Percentiles rank a stretch among this genome's conserved stretches.
phyloP scores from a whole-genome alignment of 2,329 filamentous ascomycete species.

The Gnomoniopsis sp. region DNA sequence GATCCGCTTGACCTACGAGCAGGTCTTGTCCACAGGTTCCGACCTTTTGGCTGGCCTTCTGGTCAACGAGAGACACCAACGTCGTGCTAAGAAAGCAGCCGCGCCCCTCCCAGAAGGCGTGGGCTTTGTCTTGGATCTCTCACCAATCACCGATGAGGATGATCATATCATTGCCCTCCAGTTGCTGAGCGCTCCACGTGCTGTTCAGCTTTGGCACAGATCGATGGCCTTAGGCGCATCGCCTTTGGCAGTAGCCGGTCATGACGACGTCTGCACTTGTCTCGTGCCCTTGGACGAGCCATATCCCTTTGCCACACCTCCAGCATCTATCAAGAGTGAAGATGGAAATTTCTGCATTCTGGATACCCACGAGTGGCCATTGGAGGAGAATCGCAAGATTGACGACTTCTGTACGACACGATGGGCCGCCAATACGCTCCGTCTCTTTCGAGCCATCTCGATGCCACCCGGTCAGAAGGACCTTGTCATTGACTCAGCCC shows the following conservation, averaged over 20 bases:
- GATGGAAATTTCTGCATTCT: neutral
- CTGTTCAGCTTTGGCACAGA: slow-evolving; percentile 16
- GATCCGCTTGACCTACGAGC: slow-evolving; percentile 4
- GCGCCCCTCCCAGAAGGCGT: slow-evolving; percentile 1
- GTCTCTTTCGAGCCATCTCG: slow-evolving; percentile 57
- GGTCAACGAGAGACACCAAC: slow-evolving; percentile 8
- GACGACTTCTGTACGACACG: slow-evolving; percentile 62
- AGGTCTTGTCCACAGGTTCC: slow-evolving; percentile 11
- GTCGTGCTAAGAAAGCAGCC: slow-evolving; percentile 1
- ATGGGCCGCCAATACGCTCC: slow-evolving; percentile 61
- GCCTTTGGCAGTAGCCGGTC: slow-evolving; percentile 3
- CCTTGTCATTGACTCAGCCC: slow-evolving; percentile 59
- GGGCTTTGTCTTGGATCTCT: slow-evolving; percentile 14
- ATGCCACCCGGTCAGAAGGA: slow-evolving; percentile 34
- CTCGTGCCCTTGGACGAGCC: neutral
- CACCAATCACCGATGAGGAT: slow-evolving; percentile 11
- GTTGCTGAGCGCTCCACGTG: slow-evolving; percentile 3
- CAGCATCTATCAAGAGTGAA: neutral
- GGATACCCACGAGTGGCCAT: slow-evolving; percentile 17
- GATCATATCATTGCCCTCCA: slow-evolving; percentile 11
- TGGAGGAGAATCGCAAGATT: slow-evolving; percentile 33
- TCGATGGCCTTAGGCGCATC: slow-evolving; percentile 2
- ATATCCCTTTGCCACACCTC: slow-evolving; percentile 1
- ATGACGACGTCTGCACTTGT: slow-evolving; percentile 16
- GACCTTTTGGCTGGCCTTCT: neutral